Evolutionary conservation across 2,329 filamentous ascomycete species (phyloP), one percentile per base, ranked within the genome.

Genomic region (Penicillium hesseltinei): DNA sequence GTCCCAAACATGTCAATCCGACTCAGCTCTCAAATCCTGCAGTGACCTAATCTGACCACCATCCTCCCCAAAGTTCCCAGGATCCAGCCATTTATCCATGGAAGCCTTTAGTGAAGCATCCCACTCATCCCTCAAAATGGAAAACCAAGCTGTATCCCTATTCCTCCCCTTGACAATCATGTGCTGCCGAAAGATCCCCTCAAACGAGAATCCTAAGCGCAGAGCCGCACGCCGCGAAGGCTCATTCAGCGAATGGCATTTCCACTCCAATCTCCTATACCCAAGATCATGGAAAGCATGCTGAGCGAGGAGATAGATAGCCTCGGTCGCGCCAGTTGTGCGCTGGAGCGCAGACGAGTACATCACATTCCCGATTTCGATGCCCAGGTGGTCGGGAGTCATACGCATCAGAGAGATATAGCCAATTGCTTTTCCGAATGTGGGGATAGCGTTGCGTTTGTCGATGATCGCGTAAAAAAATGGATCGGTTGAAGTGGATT

Each of bases 261-360:
- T 88, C 85, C 86, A 88, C 68, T 88, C 85, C 4, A 86, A 79
- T 8, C 86, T 75, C 4, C 80, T 69, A 66, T 84, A 86, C 0
- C 80, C 77, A 23, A 87, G 66, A 2, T 78, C 75, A 4, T 82
- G 79, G 62, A 88, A 83, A 0, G 79, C 78, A 54, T 84, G 75
- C 38, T 74, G 73, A 43, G 83, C 76, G n/a, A 87, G 68, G 1
- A 88, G 72, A 58, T 82, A 86, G 59, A 83, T 77, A 0, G 80
- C 77, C 67, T 88, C 86, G 0, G 84, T 88, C 0, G 84, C 81
- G 7, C 76, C 78, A 0, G 77, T 76, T 0, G 83, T 86, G 15
- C 80, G 78, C 66, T 84, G 81, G 17, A 88, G 67, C 1, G 64
- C 60, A 0, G 75, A 70, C 0, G 81, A 77, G 60, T 83, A 82